Conservation (phyloP, 2,329 filamentous ascomycete genomes). For the Cucurbitaria berberidis region DNA sequence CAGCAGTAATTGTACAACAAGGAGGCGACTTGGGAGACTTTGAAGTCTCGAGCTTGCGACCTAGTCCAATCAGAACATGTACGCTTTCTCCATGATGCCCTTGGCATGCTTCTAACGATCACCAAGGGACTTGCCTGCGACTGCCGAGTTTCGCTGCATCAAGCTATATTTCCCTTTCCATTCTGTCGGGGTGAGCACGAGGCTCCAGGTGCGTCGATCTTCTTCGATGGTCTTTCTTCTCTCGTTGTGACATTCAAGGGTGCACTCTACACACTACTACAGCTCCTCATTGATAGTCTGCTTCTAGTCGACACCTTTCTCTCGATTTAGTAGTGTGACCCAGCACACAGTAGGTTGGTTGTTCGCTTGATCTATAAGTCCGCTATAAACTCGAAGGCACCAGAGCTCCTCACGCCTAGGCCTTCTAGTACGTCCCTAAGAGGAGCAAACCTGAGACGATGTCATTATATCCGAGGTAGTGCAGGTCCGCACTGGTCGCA, state of each 20-base stretch:
- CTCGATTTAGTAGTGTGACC: not conserved
- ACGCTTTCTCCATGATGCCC: conserved; percentile 40
- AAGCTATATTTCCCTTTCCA: not conserved
- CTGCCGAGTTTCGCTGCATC: not conserved
- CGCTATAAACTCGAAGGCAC: not conserved
- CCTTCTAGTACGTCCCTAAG: not conserved
- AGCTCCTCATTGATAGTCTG: not conserved
- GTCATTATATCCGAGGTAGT: not conserved
- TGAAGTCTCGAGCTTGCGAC: conserved; percentile 25
- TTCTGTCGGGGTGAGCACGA: not conserved
- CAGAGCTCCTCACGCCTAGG: not conserved
- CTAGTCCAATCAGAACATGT: conserved; percentile 42
- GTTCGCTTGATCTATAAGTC: not conserved
- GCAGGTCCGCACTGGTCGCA: not conserved
- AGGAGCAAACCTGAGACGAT: not conserved
- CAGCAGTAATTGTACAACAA: conserved; percentile 35
- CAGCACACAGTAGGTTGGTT: not conserved
- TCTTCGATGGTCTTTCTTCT: not conserved
- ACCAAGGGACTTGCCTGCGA: conserved; percentile 34
- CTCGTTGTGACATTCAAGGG: not conserved
- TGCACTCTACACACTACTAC: not conserved
- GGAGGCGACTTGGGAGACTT: conserved; percentile 17
- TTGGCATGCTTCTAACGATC: conserved; percentile 40
- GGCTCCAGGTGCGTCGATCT: conserved; percentile 2
- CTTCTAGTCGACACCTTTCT: not conserved